Evolutionary conservation across 169 alveolate genomes (phyloP), one percentile per base, ranked within the genome.

Genomic region (Plasmodium coatneyi): DNA sequence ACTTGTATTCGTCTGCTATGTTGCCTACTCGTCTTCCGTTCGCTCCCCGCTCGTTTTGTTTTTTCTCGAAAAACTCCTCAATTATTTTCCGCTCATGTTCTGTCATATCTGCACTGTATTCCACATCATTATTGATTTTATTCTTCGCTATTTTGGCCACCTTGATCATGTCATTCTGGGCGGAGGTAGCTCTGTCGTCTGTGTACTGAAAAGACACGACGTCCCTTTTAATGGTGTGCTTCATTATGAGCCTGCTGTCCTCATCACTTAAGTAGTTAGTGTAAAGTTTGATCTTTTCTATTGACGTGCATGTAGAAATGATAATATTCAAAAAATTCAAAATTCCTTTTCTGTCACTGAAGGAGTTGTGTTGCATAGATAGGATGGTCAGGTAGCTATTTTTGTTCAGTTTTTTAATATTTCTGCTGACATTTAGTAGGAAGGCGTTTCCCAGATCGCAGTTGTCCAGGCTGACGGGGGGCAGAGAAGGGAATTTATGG

Each of bases 41-140:
- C 43, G 25, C 54, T 74, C 22, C 60, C 56, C 34, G n/a, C 30
- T 28, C 41, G 5, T 84, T 84, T 79, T 87, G 87, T 79, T 79
- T 34, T 87, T 79, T 76, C 71, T 79, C 71, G 81, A 87, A 76
- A 54, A 79, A 87, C n/a, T 87, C n/a, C 52, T 78, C 70, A 87
- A 87, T 87, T 79, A 79, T 34, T 36, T 87, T 76, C 16, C 10
- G 28, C 72, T 87, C 93, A 14, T 66, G 30, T 14, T 78, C 83
- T 28, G 82, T 87, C 71, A 87, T 19, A 39, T 76, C 82, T 78
- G 82, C 46, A 79, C 79, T 78, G 81, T 79, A 87, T 14, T 87
- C 83, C 16, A 60, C 60, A 66, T 87, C 43, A 12, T 74, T 74
- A 79, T 87, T 79, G 46, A 87, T 87, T 76, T 87, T 79, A 49